These are phyloP conservation scores for Coniella vitis DNA, from an alignment of 2,329 filamentous ascomycete genomes.

Conservation along the genomic window DNA sequence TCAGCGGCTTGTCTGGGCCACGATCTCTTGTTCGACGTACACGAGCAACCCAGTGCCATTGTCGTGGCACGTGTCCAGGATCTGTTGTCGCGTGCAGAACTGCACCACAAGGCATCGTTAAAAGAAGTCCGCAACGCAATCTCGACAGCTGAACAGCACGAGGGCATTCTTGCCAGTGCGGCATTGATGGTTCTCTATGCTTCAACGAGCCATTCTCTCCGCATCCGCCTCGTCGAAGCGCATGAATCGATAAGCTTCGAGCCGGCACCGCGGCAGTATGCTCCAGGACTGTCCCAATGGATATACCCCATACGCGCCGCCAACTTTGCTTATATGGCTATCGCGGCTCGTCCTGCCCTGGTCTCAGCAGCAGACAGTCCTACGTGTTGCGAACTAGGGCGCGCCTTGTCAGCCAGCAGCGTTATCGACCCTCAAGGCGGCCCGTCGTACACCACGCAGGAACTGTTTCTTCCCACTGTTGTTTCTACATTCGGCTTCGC, in stretches of 20 bases:
- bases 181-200: slow-evolving; percentile 36
- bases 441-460: not conserved
- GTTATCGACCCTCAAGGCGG: not conserved
- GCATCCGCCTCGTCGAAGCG: slow-evolving; percentile 26
- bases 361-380: not conserved
- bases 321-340: slow-evolving; percentile 26
- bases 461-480: slow-evolving; percentile 16
- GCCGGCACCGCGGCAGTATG: slow-evolving; percentile 20
- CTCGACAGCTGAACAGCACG: slow-evolving; percentile 25
- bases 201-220: slow-evolving; percentile 30
- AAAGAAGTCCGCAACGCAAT: slow-evolving; percentile 30
- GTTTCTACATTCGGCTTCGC: slow-evolving; percentile 18
- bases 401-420: not conserved
- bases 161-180: slow-evolving; percentile 31
- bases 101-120: slow-evolving; percentile 31
- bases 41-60: not conserved
- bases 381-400: not conserved
- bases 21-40: slow-evolving; percentile 22
- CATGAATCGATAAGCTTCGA: slow-evolving; percentile 12
- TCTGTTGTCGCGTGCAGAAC: slow-evolving; percentile 26
- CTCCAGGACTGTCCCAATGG: slow-evolving; percentile 30
- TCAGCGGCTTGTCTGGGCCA: slow-evolving; percentile 33
- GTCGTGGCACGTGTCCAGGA: slow-evolving; percentile 22
- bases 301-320: slow-evolving; percentile 31
- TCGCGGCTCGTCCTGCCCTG: slow-evolving; percentile 19